Evolutionary conservation across 208 protist species (phyloP), one percentile per base, ranked within the genome.

Genomic region (Leishmania amazonensis): DNA sequence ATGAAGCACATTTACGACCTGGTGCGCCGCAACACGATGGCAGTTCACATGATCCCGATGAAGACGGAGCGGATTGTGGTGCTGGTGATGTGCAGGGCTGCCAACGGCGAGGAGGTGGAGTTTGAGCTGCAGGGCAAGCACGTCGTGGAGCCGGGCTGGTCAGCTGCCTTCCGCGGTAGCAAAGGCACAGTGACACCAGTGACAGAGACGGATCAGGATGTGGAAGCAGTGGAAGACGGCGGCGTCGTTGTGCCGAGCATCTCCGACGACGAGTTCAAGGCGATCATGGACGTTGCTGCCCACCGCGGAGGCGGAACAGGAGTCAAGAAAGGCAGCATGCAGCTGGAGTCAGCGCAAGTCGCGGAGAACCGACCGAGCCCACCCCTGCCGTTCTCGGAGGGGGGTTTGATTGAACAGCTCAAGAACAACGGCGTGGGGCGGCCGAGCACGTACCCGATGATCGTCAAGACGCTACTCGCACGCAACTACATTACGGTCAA

Each of bases 361-460:
- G 78, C 82, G 70, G 90, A 96, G 81, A 83, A 94, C 84, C 85
- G 85, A 45, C 87, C 89, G 38, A 74, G 84, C 15, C 92, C 93
- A 49, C 93, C 93, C 40, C 85, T 94, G 76, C 92, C 86, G 13
- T 95, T 92, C 87, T 94, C 93, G 9, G 93, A 98, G 84, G 95
- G 93, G 58, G 85, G 88, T 19, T 84, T 98, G 68, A 98, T 98
- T 82, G 93, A 96, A 78, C 90, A 98, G 78, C 93, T 98, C 54
- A 94, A 93, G 81, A 90, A 91, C 65, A 91, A 97, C 82, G 95
- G 93, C 76, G 93, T 98, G 28, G 95, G 95, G 24, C 89, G 95
- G 40, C 95, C 95, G 40, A 97, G 93, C 85, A 98, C 95, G n/a
- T 98, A 98, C 81, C 93, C 95, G 38, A 93, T 91, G 85, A 98